Evolutionary conservation across 2,329 filamentous ascomycete species (phyloP).

Genomic region (Raffaelea albimanens): DNA sequence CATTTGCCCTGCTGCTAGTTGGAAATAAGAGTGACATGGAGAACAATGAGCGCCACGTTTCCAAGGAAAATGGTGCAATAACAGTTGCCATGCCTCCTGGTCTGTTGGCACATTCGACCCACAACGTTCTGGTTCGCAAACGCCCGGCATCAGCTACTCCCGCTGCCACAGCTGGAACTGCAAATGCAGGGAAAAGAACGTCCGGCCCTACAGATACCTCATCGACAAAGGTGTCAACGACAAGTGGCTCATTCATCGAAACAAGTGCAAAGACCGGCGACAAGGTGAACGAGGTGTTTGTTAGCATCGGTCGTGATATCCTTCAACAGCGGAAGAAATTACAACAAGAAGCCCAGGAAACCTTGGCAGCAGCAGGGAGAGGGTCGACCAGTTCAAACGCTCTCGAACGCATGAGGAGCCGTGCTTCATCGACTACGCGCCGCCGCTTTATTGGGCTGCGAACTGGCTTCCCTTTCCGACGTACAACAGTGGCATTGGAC

Average conservation of each 20-base stretch:
- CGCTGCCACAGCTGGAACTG: constrained; percentile 9
- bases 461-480: no score
- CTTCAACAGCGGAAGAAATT: constrained; percentile 17
- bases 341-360: constrained; percentile 11
- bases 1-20: constrained; percentile 24
- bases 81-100: neutral
- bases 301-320: constrained; percentile 22
- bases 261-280: constrained; percentile 22
- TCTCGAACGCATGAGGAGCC: no score
- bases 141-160: neutral
- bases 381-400: neutral
- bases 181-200: no score
- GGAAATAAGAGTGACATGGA: constrained; percentile 25
- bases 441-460: no score
- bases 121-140: no score
- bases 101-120: no score
- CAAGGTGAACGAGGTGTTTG: constrained; percentile 24
- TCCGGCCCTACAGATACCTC: constrained; percentile 10
- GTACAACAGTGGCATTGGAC: no score
- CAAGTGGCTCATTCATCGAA: constrained; percentile 21
- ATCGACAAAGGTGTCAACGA: constrained; percentile 3
- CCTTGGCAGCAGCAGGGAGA: neutral
- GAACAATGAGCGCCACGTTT: constrained; percentile 18
- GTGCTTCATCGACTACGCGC: no score
- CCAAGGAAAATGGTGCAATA: constrained; percentile 22